Evolutionary conservation across 768 basidiomycete genomes (phyloP).

Genomic region (Lactarius hatsudake): DNA sequence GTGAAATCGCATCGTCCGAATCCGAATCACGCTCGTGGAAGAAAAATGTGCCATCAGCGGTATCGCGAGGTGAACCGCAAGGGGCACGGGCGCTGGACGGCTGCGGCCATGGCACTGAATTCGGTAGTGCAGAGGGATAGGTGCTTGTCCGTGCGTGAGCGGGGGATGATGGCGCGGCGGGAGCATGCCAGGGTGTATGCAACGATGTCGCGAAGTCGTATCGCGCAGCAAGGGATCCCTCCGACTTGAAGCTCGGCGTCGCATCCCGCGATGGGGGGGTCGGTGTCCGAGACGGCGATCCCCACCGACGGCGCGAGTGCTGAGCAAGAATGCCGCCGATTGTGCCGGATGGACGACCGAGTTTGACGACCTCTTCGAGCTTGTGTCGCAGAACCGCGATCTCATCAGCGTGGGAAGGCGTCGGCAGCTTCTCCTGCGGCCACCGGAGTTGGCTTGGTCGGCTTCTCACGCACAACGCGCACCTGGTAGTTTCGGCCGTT

Average conservation of each 20-base stretch:
- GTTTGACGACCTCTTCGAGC: constrained; percentile 60
- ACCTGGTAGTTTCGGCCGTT: constrained; percentile 72
- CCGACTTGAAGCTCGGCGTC: constrained; percentile 33
- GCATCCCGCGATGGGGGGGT: constrained; percentile 19
- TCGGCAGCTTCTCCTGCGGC: constrained; percentile 4
- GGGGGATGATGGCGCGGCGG: constrained; percentile 28
- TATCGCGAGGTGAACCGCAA: constrained; percentile 16
- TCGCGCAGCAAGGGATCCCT: constrained; percentile 47
- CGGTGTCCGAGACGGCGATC: constrained; percentile 24
- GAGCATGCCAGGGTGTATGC: constrained; percentile 46
- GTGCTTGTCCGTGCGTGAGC: constrained; percentile 45
- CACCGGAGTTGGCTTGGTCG: constrained; percentile 33
- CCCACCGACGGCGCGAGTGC: constrained; percentile 26
- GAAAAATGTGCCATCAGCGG: not conserved
- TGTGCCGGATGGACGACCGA: constrained; percentile 33
- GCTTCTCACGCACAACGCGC: constrained; percentile 50
- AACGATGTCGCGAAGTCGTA: constrained; percentile 57
- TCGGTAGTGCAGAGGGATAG: constrained; percentile 41
- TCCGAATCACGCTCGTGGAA: constrained; percentile 24
- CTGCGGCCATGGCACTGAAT: constrained; percentile 42
- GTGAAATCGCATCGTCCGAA: constrained; percentile 22
- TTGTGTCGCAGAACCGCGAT: constrained; percentile 62
- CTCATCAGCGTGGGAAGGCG: constrained; percentile 35
- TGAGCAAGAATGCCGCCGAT: constrained; percentile 33
- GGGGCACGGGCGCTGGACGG: not conserved